Evolutionary conservation across 495 filamentous ascomycete species (phyloP), one percentile per base, ranked within the genome.

Genomic region (Hypoxylon lenormandii): DNA sequence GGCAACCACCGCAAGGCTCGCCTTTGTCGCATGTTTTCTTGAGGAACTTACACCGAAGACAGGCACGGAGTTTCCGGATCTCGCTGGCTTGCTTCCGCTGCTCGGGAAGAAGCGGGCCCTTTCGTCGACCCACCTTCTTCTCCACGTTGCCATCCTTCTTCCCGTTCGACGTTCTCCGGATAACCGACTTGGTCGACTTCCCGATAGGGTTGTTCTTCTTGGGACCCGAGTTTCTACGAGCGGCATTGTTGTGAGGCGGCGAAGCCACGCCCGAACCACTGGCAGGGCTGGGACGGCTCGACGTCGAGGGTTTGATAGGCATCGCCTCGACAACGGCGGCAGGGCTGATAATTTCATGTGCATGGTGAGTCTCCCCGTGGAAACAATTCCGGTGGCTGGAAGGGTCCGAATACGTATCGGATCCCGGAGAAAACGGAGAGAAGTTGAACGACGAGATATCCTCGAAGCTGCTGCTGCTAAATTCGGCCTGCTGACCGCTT

Each of bases 21-120:
- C 93, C 93, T 80, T 92, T 96, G 78, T 97, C 93, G 75, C 93
- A 97, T 54, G 92, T 97, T 86, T 97, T 97, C 86, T 97, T 97
- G 70, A 97, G 83, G 80, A 97, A 97, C 79, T 96, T 97, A 86
- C 93, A 97, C n/a, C 93, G 89, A 48, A 97, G 83, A 77, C 93
- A 97, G 30, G 93, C 93, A 64, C 93, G 86, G 69, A 97, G 82
- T 78, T 97, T 97, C 70, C 93, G 87, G 64, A 97, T 97, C 79
- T 97, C 93, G 64, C 91, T 92, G 30, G 93, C 93, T 79, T 97
- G 93, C 80, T 95, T 94, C 57, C 93, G 87, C 78, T 97, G 93
- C 68, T 97, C 93, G n/a, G 92, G 92, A 69, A 92, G 86, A 59
- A 97, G 86, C 18, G 93, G 93, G 22, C 93, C 93, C 74, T 89